Conservation (phyloP, 306 rosid species). For the Fagus crenata region DNA sequence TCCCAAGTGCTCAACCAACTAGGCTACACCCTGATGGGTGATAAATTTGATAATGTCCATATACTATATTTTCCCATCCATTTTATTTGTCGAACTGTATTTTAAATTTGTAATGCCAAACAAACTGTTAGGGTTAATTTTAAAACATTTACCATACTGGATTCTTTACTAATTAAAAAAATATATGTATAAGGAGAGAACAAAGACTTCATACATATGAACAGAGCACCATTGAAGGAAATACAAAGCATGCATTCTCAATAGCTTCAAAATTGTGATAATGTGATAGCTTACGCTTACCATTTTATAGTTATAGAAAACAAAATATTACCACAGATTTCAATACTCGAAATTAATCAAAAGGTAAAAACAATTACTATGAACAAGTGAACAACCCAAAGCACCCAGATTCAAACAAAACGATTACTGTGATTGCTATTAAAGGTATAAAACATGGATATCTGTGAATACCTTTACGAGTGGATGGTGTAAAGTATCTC, state of each 20-base stretch:
- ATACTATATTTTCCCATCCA: not conserved
- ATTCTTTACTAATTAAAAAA: not conserved
- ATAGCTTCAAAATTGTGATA: not conserved
- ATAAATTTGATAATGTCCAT: not conserved
- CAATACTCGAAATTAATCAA: conserved; percentile 4
- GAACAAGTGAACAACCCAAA: not conserved
- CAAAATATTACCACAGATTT: conserved; percentile 2
- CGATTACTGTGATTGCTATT: not conserved
- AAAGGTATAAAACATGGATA: not conserved
- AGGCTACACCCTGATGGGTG: too few relatives aligned
- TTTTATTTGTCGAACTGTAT: not conserved
- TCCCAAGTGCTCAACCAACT: too few relatives aligned
- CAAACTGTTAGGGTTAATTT: not conserved
- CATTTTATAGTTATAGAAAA: not conserved
- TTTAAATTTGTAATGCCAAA: not conserved
- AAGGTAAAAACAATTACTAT: conserved; percentile 8
- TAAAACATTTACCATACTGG: not conserved
- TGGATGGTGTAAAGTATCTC: conserved; percentile 41
- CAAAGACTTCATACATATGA: not conserved
- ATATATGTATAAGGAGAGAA: not conserved
- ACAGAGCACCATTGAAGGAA: not conserved
- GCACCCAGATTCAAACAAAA: not conserved
- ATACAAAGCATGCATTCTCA: not conserved
- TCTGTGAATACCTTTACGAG: conserved; percentile 54
- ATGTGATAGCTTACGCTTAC: not conserved